phyloP scores from a whole-genome alignment of 1,139 yeast genomes.

The Sugiyamaella xylanicola region DNA sequence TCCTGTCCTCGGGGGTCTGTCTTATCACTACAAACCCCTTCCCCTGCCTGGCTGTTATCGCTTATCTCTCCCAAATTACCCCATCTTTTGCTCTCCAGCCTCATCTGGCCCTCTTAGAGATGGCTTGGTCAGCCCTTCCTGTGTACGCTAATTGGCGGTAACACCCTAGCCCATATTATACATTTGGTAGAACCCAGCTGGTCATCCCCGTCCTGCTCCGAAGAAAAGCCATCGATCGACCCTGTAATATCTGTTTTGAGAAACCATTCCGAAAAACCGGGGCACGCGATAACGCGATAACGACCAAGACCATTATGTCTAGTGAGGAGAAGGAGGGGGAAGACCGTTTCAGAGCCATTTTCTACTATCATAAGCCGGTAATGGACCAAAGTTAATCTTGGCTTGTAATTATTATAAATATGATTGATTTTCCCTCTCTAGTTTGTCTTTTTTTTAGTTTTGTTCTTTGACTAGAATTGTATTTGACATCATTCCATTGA shows the following conservation, averaged over 20 bases:
- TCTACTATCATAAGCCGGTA: neutral
- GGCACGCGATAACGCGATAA: slow-evolving; percentile 16
- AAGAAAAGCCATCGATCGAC: slow-evolving; percentile 11
- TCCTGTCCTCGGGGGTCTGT: too few species aligned
- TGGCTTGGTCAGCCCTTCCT: neutral
- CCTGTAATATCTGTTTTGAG: neutral
- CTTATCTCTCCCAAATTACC: neutral
- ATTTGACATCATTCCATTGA: neutral
- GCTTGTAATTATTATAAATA: slow-evolving; percentile 1
- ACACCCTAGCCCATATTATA: neutral
- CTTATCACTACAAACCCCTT: neutral
- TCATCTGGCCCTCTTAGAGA: neutral
- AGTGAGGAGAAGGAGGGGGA: slow-evolving; percentile 1
- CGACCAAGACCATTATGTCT: slow-evolving; percentile 4
- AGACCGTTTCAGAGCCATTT: neutral
- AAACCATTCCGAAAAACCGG: slow-evolving; percentile 17
- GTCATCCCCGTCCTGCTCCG: slow-evolving; percentile 11
- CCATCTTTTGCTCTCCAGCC: slow-evolving; percentile 12
- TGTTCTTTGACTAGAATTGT: neutral
- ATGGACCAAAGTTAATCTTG: neutral
- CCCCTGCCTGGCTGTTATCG: neutral
- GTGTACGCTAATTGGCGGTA: neutral
- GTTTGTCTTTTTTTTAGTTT: neutral
- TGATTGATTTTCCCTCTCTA: neutral
- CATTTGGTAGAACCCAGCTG: neutral